Percentiles rank a stretch among this genome's conserved stretches.
Conservation (phyloP, 2,329 filamentous ascomycete species). For the Exophiala calicioides region DNA sequence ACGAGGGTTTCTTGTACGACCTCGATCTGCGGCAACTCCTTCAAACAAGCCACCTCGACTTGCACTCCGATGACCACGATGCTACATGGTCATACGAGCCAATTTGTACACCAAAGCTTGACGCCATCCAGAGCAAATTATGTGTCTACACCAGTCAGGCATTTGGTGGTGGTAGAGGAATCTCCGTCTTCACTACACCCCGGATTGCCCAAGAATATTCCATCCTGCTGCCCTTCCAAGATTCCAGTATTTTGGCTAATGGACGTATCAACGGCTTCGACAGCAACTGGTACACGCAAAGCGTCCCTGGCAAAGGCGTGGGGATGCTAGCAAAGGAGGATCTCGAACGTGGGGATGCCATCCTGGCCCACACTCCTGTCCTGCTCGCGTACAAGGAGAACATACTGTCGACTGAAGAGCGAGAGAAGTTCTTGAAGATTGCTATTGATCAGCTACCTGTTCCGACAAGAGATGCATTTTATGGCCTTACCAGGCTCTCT, state of each 20-base stretch:
- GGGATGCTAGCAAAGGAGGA: constrained; percentile 18
- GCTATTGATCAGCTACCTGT: constrained; percentile 19
- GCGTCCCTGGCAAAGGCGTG: constrained; percentile 13
- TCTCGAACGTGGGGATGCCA: constrained; percentile 8
- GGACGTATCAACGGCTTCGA: background rate
- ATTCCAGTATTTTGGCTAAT: background rate
- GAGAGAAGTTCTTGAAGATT: constrained; percentile 17
- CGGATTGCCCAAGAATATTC: constrained; percentile 8
- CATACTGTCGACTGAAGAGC: constrained; percentile 2
- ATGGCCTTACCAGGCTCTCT: constrained; percentile 3
- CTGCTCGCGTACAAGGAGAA: constrained; percentile 20
- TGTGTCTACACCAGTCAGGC: constrained; percentile 17
- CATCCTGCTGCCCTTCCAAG: background rate
- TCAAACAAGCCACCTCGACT: constrained; percentile 9
- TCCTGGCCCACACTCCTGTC: constrained; percentile 19
- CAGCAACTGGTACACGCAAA: constrained; percentile 13
- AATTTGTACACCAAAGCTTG: constrained; percentile 13
- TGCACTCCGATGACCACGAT: constrained; percentile 2
- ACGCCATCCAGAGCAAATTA: constrained; percentile 12
- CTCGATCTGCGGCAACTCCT: constrained; percentile 12
- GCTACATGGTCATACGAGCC: constrained; percentile 17
- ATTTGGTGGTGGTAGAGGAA: constrained; percentile 13
- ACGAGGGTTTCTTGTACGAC: background rate
- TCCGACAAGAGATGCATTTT: constrained; percentile 4
- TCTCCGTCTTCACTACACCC: constrained; percentile 24